Conservation (phyloP, 2,329 filamentous ascomycete genomes). For the Exophiala aquamarina region DNA sequence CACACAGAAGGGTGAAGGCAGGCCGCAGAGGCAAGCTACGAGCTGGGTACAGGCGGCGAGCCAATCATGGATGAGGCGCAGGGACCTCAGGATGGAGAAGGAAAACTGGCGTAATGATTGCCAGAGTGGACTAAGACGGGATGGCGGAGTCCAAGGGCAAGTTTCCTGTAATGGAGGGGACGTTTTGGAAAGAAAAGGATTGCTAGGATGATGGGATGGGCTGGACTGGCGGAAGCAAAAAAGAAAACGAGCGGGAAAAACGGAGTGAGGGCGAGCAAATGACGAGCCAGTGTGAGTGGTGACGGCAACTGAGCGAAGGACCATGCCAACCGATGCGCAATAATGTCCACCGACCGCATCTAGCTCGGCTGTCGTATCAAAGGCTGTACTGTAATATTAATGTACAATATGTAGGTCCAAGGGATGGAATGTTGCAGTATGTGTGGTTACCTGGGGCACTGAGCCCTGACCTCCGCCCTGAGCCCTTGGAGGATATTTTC, state of each 20-base stretch:
- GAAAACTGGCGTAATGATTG: constrained; percentile 25
- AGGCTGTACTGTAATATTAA: no score
- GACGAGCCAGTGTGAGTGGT: no score
- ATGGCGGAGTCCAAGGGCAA: constrained; percentile 24
- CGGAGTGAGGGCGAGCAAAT: constrained; percentile 1
- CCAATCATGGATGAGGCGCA: constrained; percentile 19
- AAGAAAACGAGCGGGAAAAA: constrained; percentile 20
- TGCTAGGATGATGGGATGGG: constrained; percentile 23
- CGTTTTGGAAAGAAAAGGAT: constrained; percentile 25
- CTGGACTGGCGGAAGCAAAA: constrained; percentile 12
- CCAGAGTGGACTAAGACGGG: constrained; percentile 28
- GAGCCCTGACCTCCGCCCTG: no score
- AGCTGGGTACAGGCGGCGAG: constrained; percentile 20
- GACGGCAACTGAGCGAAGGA: no score
- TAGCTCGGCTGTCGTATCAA: constrained; percentile 12
- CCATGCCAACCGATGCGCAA: no score
- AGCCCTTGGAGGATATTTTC: no score
- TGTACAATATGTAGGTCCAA: no score
- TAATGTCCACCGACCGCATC: constrained; percentile 5
- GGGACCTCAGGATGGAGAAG: constrained; percentile 22
- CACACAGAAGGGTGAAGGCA: constrained; percentile 22
- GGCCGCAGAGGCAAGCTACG: constrained; percentile 25
- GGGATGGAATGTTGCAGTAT: no score
- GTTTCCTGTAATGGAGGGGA: no score
- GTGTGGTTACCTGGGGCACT: no score